A percentile compares a stretch with the other conserved stretches of the same genome.
These are phyloP conservation scores for Aspergillus heteromorphus DNA, from an alignment of 495 filamentous ascomycete species.

Conservation along the genomic window DNA sequence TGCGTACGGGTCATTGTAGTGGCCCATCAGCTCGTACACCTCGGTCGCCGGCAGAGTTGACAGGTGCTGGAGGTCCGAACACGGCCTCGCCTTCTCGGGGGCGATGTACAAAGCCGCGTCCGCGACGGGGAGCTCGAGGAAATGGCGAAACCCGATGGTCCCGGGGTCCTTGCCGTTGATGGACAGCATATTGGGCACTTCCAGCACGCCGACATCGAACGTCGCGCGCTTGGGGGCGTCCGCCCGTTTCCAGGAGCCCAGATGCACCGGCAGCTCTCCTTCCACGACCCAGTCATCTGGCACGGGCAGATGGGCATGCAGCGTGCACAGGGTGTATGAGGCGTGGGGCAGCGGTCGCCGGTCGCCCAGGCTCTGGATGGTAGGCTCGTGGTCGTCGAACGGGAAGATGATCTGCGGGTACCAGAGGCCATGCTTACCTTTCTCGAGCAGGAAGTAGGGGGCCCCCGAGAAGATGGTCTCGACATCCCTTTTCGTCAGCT, in stretches of 20 bases:
- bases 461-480: constrained; percentile 72
- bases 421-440: constrained; percentile 47
- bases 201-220: constrained; percentile 55
- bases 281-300: constrained; percentile 34
- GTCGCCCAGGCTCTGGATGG: constrained; percentile 60
- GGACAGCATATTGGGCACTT: constrained; percentile 69
- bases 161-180: constrained; percentile 66
- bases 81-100: constrained; percentile 22
- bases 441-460: constrained; percentile 59
- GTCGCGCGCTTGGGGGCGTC: constrained; percentile 40
- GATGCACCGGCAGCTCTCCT: constrained; percentile 23
- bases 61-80: constrained; percentile 28
- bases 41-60: constrained; percentile 26
- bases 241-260: constrained; percentile 22
- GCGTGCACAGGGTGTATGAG: constrained; percentile 43
- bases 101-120: constrained; percentile 49
- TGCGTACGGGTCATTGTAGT: constrained; percentile 29
- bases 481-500: constrained; percentile 55
- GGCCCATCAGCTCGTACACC: constrained; percentile 35
- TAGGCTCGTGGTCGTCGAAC: constrained; percentile 56
- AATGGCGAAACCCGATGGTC: constrained; percentile 68
- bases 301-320: constrained; percentile 41
- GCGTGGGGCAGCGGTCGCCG: constrained; percentile 40
- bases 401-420: constrained; percentile 66
- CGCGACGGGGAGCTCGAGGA: constrained; percentile 60